Conservation (phyloP, 2,329 filamentous ascomycete genomes). For the Epichloe elymi region DNA sequence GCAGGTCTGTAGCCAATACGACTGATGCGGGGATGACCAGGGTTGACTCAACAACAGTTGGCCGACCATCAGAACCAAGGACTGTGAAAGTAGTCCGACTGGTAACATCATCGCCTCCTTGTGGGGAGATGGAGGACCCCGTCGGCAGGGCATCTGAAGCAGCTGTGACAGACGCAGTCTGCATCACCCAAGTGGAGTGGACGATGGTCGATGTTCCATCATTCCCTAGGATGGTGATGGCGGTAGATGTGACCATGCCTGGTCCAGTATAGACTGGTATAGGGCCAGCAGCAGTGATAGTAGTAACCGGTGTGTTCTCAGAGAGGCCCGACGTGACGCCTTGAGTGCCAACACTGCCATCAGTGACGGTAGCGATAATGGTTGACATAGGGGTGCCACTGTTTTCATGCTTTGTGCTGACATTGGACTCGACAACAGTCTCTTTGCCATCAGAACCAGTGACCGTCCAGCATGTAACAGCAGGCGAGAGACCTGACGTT, state of each 20-base stretch:
- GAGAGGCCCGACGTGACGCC: not conserved
- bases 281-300: slow-evolving; percentile 4
- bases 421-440: slow-evolving; percentile 21
- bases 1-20: slow-evolving; percentile 4
- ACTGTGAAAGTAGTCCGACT: slow-evolving; percentile 14
- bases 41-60: slow-evolving; percentile 22
- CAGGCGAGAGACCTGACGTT: not conserved
- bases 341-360: slow-evolving; percentile 1
- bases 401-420: slow-evolving; percentile 1
- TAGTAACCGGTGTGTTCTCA: slow-evolving; percentile 4
- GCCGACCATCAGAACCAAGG: slow-evolving; percentile 19
- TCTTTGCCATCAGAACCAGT: slow-evolving; percentile 12
- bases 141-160: slow-evolving; percentile 3
- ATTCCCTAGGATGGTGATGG: slow-evolving; percentile 4
- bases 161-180: slow-evolving; percentile 2
- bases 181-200: slow-evolving; percentile 5
- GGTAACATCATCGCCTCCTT: slow-evolving; percentile 5
- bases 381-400: not conserved
- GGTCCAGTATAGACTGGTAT: slow-evolving; percentile 3
- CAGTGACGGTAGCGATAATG: not conserved
- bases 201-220: slow-evolving; percentile 7
- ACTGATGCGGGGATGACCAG: slow-evolving; percentile 15
- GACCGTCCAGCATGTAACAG: slow-evolving; percentile 11
- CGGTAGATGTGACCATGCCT: slow-evolving; percentile 3
- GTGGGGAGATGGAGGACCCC: not conserved